Evolutionary conservation across 805 yeast species (phyloP).

Genomic region (Saccharomycopsis microspora): DNA sequence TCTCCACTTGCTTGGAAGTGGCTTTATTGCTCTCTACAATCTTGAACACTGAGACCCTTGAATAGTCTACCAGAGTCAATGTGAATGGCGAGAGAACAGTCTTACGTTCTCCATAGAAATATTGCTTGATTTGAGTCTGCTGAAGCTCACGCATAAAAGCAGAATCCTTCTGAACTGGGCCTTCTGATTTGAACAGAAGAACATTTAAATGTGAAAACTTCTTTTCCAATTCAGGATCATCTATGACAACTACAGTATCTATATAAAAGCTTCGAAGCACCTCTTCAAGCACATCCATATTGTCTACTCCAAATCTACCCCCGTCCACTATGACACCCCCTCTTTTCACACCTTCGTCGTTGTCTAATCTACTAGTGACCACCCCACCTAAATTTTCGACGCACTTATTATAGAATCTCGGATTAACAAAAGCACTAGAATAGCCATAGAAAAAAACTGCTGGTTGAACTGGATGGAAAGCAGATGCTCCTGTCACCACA

Average conservation of each 20-base stretch:
- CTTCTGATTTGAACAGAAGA: slow-evolving; percentile 61
- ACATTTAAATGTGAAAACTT: slow-evolving; percentile 25
- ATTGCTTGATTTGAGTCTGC: slow-evolving; percentile 69
- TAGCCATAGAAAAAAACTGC: slow-evolving; percentile 73
- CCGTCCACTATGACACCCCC: slow-evolving; percentile 69
- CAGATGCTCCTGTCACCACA: slow-evolving; percentile 62
- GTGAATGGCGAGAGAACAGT: slow-evolving; percentile 77
- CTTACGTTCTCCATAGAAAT: slow-evolving; percentile 71
- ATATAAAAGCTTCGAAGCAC: slow-evolving; percentile 50
- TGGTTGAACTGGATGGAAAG: slow-evolving; percentile 82
- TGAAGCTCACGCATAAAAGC: slow-evolving; percentile 58
- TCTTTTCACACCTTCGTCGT: slow-evolving; percentile 32
- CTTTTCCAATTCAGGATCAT: slow-evolving; percentile 50
- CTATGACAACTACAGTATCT: slow-evolving; percentile 55
- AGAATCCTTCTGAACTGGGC: slow-evolving; percentile 67
- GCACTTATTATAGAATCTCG: slow-evolving; percentile 19
- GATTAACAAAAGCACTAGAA: slow-evolving; percentile 45
- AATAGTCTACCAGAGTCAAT: slow-evolving; percentile 49
- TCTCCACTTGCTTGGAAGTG: not conserved
- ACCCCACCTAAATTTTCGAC: slow-evolving; percentile 23
- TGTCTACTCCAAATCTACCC: slow-evolving; percentile 46
- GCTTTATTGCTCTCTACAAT: slow-evolving; percentile 30
- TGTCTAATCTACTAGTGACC: slow-evolving; percentile 33
- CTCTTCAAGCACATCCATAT: slow-evolving; percentile 39
- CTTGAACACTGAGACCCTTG: slow-evolving; percentile 49